Conservation (phyloP, 169 alveolate species). For the Babesia bovis region DNA sequence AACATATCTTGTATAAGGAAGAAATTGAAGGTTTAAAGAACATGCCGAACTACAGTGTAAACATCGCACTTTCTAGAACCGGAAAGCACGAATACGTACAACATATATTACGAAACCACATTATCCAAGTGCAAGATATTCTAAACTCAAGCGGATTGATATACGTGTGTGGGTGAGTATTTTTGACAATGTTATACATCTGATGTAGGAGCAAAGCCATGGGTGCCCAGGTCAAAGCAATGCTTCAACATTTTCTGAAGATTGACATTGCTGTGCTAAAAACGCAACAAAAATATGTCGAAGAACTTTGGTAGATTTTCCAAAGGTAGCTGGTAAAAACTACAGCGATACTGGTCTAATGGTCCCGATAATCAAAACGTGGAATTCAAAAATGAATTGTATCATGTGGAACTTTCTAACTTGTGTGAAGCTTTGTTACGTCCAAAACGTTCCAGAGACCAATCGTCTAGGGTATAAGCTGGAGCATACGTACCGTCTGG, state of each 20-base stretch:
- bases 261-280: conserved; percentile 44
- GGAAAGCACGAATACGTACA: conserved; percentile 50
- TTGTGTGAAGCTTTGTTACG: background rate
- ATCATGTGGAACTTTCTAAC: background rate
- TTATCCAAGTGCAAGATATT: conserved; percentile 2
- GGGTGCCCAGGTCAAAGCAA: conserved; percentile 61
- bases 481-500: conserved; percentile 71
- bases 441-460: conserved; percentile 47
- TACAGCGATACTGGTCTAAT: background rate
- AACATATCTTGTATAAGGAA: conserved; percentile 43
- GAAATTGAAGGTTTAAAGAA: conserved; percentile 33
- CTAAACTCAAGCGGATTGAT: conserved; percentile 16
- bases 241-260: conserved; percentile 29
- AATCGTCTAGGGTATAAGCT: conserved; percentile 70
- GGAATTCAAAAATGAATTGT: background rate
- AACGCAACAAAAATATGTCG: conserved; percentile 49
- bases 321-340: background rate
- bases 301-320: conserved; percentile 71
- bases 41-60: conserved; percentile 20
- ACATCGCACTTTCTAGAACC: conserved; percentile 57
- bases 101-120: conserved; percentile 17
- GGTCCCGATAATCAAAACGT: background rate
- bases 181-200: background rate
- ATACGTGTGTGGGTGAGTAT: conserved; percentile 61
- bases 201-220: conserved; percentile 44